Evolutionary conservation across 2,329 filamentous ascomycete species (phyloP).

Genomic region (Xylaria sp.): DNA sequence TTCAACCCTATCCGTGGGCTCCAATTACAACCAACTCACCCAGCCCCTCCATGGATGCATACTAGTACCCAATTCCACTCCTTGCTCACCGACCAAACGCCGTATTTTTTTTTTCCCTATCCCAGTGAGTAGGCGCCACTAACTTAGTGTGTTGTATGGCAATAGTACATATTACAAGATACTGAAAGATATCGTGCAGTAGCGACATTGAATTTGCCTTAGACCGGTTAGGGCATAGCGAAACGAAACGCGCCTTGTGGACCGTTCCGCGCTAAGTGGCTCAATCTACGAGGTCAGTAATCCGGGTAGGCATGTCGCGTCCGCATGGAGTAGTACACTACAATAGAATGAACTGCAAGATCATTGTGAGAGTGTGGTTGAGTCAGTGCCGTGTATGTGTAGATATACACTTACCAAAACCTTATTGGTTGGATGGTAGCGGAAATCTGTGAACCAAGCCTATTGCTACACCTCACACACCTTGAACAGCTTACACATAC

Average conservation of each 20-base stretch:
- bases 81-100: conserved; percentile 17
- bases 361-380: conserved; percentile 21
- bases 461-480: conserved; percentile 32
- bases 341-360: neutral
- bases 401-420: neutral
- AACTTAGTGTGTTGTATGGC: neutral
- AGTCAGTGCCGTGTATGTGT: conserved; percentile 1
- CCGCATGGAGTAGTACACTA: neutral
- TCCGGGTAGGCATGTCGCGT: conserved; percentile 1
- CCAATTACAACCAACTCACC: neutral
- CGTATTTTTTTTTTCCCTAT: conserved; percentile 5
- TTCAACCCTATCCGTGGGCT: neutral
- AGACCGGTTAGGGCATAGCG: conserved; percentile 19
- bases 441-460: conserved; percentile 24
- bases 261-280: conserved; percentile 18
- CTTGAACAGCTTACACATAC: conserved; percentile 9
- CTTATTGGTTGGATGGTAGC: conserved; percentile 17
- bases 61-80: conserved; percentile 10
- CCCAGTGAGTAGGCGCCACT: conserved; percentile 20
- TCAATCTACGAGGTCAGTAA: neutral
- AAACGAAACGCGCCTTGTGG: conserved; percentile 35
- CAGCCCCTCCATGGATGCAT: conserved; percentile 7
- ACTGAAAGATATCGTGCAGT: conserved; percentile 26
- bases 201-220: conserved; percentile 20
- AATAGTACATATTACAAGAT: conserved; percentile 8